These are phyloP conservation scores for Eucalyptus fibrosa DNA, from an alignment of 345 rosid genomes.

Conservation along the genomic window DNA sequence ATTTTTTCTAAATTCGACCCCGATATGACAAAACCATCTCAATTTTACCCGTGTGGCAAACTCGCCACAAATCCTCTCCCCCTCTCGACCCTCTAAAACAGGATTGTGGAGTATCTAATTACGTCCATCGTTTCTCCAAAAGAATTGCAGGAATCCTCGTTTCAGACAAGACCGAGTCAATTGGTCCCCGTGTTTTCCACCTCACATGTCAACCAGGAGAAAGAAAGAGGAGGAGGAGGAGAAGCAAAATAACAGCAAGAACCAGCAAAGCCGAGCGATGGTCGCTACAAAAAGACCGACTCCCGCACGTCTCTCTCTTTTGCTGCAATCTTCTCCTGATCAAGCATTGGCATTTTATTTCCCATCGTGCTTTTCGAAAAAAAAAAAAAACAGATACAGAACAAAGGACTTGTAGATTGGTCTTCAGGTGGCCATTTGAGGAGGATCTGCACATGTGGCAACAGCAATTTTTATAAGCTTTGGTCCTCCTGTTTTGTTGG, in stretches of 20 bases:
- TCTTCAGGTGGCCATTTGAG: not conserved
- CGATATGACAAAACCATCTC: not conserved
- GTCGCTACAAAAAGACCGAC: not conserved
- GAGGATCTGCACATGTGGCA: not conserved
- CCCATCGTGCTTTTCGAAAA: not conserved
- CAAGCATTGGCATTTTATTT: not conserved
- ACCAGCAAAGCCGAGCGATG: not conserved
- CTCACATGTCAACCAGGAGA: not conserved
- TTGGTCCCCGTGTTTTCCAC: conserved; percentile 4
- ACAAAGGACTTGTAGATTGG: not conserved
- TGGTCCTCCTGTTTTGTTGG: not conserved
- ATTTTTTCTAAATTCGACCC: not conserved
- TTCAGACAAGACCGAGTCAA: conserved; percentile 24
- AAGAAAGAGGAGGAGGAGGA: not conserved
- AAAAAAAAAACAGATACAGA: not conserved
- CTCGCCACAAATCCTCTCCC: not conserved
- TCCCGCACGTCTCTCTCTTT: not conserved
- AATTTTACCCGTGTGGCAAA: not conserved
- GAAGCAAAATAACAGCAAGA: not conserved
- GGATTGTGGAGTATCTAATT: not conserved
- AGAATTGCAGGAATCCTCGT: conserved; percentile 22
- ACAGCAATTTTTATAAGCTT: not conserved
- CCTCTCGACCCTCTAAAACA: not conserved
- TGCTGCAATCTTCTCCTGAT: not conserved
- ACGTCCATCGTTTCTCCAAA: conserved; percentile 5